Conservation (phyloP, 1,139 yeast species). For the Yamadazyma dendronema region DNA sequence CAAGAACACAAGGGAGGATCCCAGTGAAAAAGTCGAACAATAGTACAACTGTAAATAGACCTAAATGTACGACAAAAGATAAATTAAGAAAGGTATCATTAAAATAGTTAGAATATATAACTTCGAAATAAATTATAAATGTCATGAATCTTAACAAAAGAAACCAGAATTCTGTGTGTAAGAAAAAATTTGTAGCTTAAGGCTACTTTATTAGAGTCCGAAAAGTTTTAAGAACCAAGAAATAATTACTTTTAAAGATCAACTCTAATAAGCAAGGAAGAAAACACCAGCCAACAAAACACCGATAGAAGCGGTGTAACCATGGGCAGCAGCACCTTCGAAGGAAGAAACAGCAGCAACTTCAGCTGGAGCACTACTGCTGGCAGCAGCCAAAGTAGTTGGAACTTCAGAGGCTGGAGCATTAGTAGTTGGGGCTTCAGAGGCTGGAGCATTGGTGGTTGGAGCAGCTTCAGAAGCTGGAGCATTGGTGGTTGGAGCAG, state of each 20-base stretch:
- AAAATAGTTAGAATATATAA: not conserved
- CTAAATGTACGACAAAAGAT: not conserved
- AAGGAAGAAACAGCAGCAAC: constrained; percentile 13
- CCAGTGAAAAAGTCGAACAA: constrained; percentile 4
- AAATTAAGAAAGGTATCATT: constrained; percentile 1
- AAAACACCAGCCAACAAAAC: constrained; percentile 22
- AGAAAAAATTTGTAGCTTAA: not conserved
- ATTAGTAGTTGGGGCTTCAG: constrained; percentile 6
- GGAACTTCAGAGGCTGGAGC: constrained; percentile 6
- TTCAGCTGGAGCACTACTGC: constrained; percentile 6
- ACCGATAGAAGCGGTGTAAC: constrained; percentile 19
- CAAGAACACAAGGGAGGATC: constrained; percentile 56
- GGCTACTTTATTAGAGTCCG: too few relatives aligned
- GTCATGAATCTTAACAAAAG: not conserved
- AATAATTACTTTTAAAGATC: constrained; percentile 1
- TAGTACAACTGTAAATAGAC: constrained; percentile 1
- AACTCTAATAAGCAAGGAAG: constrained; percentile 15
- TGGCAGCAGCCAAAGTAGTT: constrained; percentile 7
- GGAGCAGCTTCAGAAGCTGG: constrained; percentile 5
- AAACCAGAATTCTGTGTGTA: not conserved
- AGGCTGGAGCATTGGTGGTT: constrained; percentile 8
- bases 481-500: constrained; percentile 6
- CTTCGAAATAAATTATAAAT: constrained; percentile 3
- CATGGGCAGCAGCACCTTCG: constrained; percentile 17
- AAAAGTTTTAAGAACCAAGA: not conserved